A percentile compares a stretch with the other conserved stretches of the same genome.
Conservation (phyloP, 352 stramenopile genomes). For the Thalassiosira livingstoniorum region DNA sequence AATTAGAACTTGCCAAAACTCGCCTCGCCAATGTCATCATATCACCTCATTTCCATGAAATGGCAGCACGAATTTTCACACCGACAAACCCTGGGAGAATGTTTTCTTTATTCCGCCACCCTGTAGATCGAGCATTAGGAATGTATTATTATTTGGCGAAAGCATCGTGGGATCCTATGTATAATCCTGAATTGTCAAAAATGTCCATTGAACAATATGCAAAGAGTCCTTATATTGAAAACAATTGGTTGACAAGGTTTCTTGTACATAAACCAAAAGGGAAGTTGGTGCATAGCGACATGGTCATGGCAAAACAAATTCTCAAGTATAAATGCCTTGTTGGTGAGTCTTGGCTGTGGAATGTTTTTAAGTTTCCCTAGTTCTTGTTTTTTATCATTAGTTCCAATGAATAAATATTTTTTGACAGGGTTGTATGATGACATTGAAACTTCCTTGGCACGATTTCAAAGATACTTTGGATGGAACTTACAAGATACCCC, state of each 20-base stretch:
- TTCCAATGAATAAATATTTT: too few relatives aligned
- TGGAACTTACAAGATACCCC: constrained; percentile 35
- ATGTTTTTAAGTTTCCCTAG: too few relatives aligned
- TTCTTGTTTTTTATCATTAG: too few relatives aligned
- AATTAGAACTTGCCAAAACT: constrained; percentile 37
- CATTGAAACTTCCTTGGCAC: constrained; percentile 53
- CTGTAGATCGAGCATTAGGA: constrained; percentile 60
- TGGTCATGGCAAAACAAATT: constrained; percentile 60
- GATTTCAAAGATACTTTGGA: constrained; percentile 68
- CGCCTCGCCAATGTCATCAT: constrained; percentile 57
- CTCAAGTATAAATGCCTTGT: constrained; percentile 62
- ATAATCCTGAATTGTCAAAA: constrained; percentile 51
- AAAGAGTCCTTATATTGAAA: constrained; percentile 59
- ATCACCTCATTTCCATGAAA: constrained; percentile 40
- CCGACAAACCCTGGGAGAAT: constrained; percentile 30
- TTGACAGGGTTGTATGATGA: constrained; percentile 65
- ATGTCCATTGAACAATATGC: constrained; percentile 66
- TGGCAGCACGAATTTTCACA: constrained; percentile 48
- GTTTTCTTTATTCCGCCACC: constrained; percentile 72
- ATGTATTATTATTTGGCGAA: constrained; percentile 69
- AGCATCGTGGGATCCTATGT: constrained; percentile 65
- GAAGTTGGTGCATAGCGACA: constrained; percentile 51
- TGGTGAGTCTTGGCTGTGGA: too few relatives aligned
- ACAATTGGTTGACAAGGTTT: constrained; percentile 68
- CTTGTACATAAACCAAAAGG: constrained; percentile 42